Base-by-base conservation (phyloP, 2,329 filamentous ascomycete species). In the Gyromitra esculenta region DNA sequence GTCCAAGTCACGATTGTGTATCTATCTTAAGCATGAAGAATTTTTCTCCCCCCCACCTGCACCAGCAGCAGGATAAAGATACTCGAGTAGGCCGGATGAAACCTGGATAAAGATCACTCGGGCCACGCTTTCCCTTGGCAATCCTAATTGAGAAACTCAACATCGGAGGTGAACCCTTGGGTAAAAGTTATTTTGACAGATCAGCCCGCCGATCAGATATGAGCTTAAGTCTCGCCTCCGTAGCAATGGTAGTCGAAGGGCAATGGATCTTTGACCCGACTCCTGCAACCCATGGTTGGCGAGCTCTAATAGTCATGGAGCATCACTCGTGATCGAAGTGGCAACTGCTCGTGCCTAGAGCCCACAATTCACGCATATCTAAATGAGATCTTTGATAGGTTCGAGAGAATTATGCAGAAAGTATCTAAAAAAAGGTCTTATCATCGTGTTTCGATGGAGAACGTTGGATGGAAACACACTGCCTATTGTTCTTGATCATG, bases 31-130 rank as follows among this genome's bases (percentile, higher is more conserved):
- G 50, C 59, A 59, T 48, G 50, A 71, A 64, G 56, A 48, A 43
- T 52, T 54, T 63, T 64, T 48, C 35, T 45, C 39, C 43, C 15
- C 15, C 18, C 50, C 18, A 13, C 15, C 50, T 2, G 15, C 31
- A 13, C 62, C 66, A 70, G 65, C 66, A 71, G 59, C 67, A 37
- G 54, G 57, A 68, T 63, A 63, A 64, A 70, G 66, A 50, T 69
- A 50, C 66, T 69, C 54, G 54, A 69, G 66, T 75, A 63, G 31
- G n/a, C 68, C 72, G 66, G 72, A 57, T 75, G 72, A 70, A 75
- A 70, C 50, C 59, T 75, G 72, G 72, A 71, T 75, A 75, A 75
- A 65, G 72, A 43, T 71, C 72, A 75, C 68, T 75, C 65, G 72
- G 72, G 68, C 72, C 72, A 75, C 72, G 72, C 72, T 65, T 57